phyloP scores from a whole-genome alignment of 306 rosid species.

The Prunus mongolica region DNA sequence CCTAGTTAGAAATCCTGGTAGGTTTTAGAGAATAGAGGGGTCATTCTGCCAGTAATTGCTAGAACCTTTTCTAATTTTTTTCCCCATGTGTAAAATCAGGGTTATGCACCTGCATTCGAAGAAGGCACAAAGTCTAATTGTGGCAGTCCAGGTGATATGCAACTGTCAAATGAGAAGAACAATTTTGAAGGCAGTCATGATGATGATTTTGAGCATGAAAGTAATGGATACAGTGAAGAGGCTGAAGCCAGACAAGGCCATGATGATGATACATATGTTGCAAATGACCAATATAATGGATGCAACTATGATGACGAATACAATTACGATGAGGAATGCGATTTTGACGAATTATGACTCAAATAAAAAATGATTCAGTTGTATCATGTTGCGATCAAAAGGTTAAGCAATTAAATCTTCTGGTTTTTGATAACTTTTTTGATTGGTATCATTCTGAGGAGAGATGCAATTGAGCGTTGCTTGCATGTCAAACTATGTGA shows the following conservation, averaged over 20 bases:
- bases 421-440: not conserved
- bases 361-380: not conserved
- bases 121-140: not conserved
- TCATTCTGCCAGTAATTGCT: too few species aligned
- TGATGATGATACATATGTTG: not conserved
- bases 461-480: too few species aligned
- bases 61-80: too few species aligned
- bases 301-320: not conserved
- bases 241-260: constrained; percentile 2
- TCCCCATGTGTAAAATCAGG: not conserved
- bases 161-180: not conserved
- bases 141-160: not conserved
- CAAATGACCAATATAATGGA: not conserved
- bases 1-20: too few species aligned
- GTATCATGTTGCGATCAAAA: not conserved
- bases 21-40: too few species aligned
- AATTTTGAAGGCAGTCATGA: constrained; percentile 3
- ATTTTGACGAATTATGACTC: not conserved
- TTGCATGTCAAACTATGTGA: too few species aligned
- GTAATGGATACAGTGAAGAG: not conserved
- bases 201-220: constrained; percentile 4
- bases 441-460: too few species aligned
- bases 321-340: not conserved
- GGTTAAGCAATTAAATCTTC: not conserved
- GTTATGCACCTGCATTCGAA: not conserved